Conservation (phyloP, 345 rosid genomes). For the Ailanthus altissimus region DNA sequence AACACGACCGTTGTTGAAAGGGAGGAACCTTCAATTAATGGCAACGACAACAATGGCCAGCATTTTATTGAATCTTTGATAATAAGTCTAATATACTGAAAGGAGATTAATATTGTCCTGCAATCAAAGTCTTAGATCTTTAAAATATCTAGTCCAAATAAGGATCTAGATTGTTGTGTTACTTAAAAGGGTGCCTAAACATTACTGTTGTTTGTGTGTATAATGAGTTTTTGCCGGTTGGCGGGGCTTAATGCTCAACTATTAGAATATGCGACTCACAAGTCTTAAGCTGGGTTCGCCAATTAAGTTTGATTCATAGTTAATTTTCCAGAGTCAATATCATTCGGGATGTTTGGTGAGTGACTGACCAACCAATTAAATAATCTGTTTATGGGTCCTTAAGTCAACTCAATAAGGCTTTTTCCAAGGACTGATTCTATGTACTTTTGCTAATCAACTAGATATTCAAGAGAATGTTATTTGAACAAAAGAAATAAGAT, state of each 20-base stretch:
- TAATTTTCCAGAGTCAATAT: background rate
- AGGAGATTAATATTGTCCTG: conserved; percentile 23
- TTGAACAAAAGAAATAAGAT: too few species aligned
- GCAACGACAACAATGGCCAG: conserved; percentile 27
- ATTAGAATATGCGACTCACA: background rate
- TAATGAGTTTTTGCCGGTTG: conserved; percentile 35
- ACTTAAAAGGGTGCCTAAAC: background rate
- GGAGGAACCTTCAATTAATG: conserved; percentile 30
- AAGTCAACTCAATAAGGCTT: background rate
- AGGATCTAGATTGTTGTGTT: conserved; percentile 9
- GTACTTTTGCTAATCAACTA: background rate
- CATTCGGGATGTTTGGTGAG: background rate
- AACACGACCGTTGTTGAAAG: too few species aligned
- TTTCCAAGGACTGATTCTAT: background rate
- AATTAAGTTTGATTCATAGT: background rate
- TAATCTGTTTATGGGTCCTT: background rate
- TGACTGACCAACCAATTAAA: background rate
- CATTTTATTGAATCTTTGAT: conserved; percentile 27
- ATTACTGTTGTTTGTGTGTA: background rate
- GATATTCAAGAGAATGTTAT: too few species aligned
- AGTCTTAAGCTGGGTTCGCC: background rate
- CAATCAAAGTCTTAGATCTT: conserved; percentile 9
- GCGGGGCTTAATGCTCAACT: conserved; percentile 13
- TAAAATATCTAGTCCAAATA: conserved; percentile 8
- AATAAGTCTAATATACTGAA: conserved; percentile 27